These are phyloP conservation scores for Thelephora aurantiotincta DNA, from an alignment of 768 basidiomycete species.

Conservation along the genomic window DNA sequence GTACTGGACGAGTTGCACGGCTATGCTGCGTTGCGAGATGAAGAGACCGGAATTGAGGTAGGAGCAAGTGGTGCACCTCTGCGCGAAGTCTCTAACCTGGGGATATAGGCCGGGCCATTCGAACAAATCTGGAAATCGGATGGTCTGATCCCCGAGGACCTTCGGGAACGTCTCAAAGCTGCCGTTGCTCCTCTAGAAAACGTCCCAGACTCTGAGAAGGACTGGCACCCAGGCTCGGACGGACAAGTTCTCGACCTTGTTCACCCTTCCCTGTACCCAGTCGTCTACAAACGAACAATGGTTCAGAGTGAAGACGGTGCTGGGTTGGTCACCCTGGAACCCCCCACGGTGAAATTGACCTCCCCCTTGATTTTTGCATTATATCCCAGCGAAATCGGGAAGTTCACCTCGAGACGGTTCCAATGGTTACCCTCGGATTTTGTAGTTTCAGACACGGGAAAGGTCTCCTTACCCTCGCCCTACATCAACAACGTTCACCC, in stretches of 20 bases:
- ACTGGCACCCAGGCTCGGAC: slow-evolving; percentile 34
- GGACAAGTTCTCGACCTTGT: slow-evolving; percentile 30
- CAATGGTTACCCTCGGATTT: slow-evolving; percentile 19
- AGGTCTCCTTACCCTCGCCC: slow-evolving; percentile 6
- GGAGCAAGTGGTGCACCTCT: too few species aligned
- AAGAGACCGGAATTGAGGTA: neutral
- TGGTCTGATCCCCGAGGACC: neutral
- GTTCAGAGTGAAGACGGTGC: neutral
- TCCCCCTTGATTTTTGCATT: neutral
- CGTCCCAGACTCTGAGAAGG: slow-evolving; percentile 20
- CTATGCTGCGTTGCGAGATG: neutral
- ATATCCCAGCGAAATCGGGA: neutral
- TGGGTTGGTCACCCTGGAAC: neutral
- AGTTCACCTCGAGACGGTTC: slow-evolving; percentile 8
- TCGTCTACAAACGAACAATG: slow-evolving; percentile 21
- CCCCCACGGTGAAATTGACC: neutral
- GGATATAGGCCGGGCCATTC: neutral
- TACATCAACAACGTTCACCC: slow-evolving; percentile 19
- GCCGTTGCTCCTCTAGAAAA: slow-evolving; percentile 18
- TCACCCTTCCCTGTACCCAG: slow-evolving; percentile 28
- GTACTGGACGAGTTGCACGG: neutral
- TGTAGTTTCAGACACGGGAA: slow-evolving; percentile 9
- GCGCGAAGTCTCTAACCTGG: too few species aligned
- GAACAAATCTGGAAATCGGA: neutral
- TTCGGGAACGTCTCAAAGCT: neutral